Evolutionary conservation across 2,329 filamentous ascomycete genomes (phyloP).

Genomic region (Pestalotiopsis sp.): DNA sequence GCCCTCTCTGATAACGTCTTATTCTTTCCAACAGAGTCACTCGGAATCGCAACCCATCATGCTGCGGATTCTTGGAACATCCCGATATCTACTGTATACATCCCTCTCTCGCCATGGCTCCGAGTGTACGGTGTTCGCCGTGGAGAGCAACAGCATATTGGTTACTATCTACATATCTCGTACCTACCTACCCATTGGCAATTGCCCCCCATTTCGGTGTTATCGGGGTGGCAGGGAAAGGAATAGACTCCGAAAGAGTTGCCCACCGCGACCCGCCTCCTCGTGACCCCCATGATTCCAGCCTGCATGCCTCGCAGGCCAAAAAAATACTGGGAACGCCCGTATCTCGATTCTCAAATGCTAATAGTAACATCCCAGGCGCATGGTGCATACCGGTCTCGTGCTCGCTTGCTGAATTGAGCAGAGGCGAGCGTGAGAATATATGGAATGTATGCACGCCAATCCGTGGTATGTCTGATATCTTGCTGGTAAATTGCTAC

Average conservation of each 20-base stretch:
- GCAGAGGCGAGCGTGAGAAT: not conserved
- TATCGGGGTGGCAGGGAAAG: not conserved
- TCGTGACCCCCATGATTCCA: not conserved
- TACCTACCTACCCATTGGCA: not conserved
- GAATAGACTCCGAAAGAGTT: not conserved
- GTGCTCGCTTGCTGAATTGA: not conserved
- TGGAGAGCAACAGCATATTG: too few relatives aligned
- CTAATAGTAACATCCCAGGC: not conserved
- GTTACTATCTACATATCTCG: not conserved
- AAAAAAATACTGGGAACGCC: not conserved
- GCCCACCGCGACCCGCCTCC: not conserved
- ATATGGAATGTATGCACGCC: not conserved
- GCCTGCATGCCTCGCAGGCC: not conserved
- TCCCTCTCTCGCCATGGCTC: too few relatives aligned
- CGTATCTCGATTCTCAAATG: not conserved
- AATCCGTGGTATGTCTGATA: not conserved
- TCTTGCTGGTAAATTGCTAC: not conserved
- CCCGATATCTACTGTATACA: too few relatives aligned
- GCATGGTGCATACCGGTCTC: not conserved
- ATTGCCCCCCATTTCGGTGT: not conserved
- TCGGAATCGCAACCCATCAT: too few relatives aligned
- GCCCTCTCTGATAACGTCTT: too few relatives aligned
- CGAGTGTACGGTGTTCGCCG: too few relatives aligned
- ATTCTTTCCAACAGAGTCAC: too few relatives aligned
- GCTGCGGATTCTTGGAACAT: too few relatives aligned